A percentile compares a stretch with the other conserved stretches of the same genome.
phyloP scores from a whole-genome alignment of 495 filamentous ascomycete genomes.

The Daldinia childiae region DNA sequence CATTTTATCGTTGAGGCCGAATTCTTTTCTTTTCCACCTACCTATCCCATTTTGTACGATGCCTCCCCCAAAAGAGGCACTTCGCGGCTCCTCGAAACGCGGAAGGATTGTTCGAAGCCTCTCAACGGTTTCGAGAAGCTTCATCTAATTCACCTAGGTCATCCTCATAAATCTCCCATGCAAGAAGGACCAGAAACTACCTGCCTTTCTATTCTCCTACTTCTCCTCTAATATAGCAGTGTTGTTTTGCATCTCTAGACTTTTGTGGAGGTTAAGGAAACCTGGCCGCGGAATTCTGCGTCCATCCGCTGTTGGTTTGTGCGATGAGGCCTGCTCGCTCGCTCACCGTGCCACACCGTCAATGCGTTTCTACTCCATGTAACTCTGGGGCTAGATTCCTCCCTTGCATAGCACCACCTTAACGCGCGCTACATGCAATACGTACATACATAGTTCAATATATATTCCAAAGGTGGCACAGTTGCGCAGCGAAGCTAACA shows the following conservation, averaged over 20 bases:
- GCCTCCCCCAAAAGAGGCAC: background rate
- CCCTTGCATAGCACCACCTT: background rate
- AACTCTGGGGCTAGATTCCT: background rate
- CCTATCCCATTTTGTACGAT: background rate
- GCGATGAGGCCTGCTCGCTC: background rate
- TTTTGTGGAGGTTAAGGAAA: background rate
- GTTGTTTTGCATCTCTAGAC: background rate
- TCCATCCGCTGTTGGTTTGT: background rate
- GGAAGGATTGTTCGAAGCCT: slow-evolving; percentile 31
- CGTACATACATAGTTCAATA: too few species aligned
- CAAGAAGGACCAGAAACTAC: background rate
- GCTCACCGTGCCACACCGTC: background rate
- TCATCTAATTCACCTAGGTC: background rate
- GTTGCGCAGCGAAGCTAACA: background rate
- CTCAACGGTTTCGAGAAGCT: slow-evolving; percentile 30
- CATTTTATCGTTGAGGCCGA: background rate
- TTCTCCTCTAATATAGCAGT: background rate
- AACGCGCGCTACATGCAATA: background rate
- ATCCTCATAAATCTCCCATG: slow-evolving; percentile 30
- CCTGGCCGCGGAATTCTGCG: background rate
- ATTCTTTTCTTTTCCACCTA: slow-evolving; percentile 3
- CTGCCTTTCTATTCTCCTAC: background rate
- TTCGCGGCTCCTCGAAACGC: slow-evolving; percentile 28
- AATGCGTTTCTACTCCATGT: background rate
- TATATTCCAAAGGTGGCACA: background rate